Base-by-base conservation (phyloP, 768 basidiomycete genomes). In the Megacollybia marginata region DNA sequence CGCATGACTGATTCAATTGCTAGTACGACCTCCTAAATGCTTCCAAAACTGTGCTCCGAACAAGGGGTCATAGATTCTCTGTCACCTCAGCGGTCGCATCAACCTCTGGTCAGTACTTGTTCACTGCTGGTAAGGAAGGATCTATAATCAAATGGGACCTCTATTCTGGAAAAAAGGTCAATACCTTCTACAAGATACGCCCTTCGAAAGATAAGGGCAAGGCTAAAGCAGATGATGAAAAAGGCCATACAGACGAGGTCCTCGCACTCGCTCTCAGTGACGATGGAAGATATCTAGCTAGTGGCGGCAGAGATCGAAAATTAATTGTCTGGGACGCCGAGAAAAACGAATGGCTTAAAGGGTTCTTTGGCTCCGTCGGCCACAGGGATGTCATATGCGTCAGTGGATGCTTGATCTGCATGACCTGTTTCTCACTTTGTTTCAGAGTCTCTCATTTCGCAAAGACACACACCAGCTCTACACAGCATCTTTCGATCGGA, bases 81-180 rank as follows among this genome's bases (percentile, higher is more conserved):
- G 78, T 92, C 10, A 95, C 96, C 1, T 82, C 83, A 28, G 88
- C 93, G 2, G 78, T 86, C 19, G 80, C 85, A 2, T 84, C 90
- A 1, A 78, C 85, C 46, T 81, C 87, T 23, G 82, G 76, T 12
- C 74, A 73, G 48, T 79, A 78, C 60, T 76, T 98, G n/a, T 97
- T 85, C 64, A 92, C 92, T 0, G 71, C 92, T 0, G 87, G 88
- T 9, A 99, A 99, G 62, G 92, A 95, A 59, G 96, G 95, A 1
- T 73, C 77, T 11, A 90, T 99, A 60, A 76, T 85, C 48, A 89
- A 92, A 64, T 92, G 89, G 87, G 80, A 89, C 59, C 69, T 94
- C 23, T 63, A 61, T 9, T 78, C 77, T 0, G 88, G 88, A 9
- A 74, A 77, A 62, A 80, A 78, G 55, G 55, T 77, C 1, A 65